Evolutionary conservation across 805 yeast species (phyloP), one percentile per base, ranked within the genome.

Genomic region (Metschnikowia corniflorae): DNA sequence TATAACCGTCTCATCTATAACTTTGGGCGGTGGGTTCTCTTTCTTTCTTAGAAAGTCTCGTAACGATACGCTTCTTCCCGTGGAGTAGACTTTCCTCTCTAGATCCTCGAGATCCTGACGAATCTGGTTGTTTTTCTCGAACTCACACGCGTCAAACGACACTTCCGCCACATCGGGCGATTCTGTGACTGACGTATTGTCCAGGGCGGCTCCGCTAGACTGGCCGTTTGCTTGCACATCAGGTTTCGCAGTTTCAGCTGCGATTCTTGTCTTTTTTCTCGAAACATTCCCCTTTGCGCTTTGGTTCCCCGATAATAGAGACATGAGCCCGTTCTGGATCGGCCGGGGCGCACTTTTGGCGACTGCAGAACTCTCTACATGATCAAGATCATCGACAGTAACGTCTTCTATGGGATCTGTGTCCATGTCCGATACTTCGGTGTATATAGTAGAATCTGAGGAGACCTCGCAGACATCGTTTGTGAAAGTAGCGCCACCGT

Each of bases 281-380:
- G 20, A 18, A 16, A 8, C n/a, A 20, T 27, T 39, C 16, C 20
- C 16, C 24, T 31, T 22, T 25, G 22, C 33, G 22, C 13, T 12
- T 28, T 45, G 50, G 16, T 39, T 31, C 7, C 52, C 52, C n/a
- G 49, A 37, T 24, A 48, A 35, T 7, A 48, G 40, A 17, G 48
- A 33, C 50, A 48, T 44, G 13, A 47, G 40, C 16, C 36, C 34
- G 24, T 35, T 32, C 18, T 21, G 24, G 24, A 10, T n/a, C 12
- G 24, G 12, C 12, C 12, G 9, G 4, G 12, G 12, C 9, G 24
- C 12, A 10, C 12, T 21, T 21, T 21, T n/a, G 12, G n/a, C 24
- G 12, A 10, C 12, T 5, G 24, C 24, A 21, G n/a, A 21, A 3
- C n/a, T 21, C n/a, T n/a, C 24, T 10, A 10, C 9, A 21, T n/a